Evolutionary conservation across 805 yeast genomes (phyloP).

Genomic region (Brettanomyces naardenensis): DNA sequence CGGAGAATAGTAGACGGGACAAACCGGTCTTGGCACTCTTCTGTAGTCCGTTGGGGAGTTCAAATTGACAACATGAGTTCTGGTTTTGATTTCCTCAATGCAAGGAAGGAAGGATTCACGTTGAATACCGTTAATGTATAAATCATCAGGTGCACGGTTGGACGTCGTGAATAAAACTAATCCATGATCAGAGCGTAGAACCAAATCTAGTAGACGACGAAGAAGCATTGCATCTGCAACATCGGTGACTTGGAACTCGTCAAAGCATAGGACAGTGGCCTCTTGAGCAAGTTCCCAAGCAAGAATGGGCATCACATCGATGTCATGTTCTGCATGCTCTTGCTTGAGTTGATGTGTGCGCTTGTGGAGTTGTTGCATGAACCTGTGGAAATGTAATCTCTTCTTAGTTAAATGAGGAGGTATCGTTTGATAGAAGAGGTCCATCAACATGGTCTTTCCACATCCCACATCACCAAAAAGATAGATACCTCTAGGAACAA

Average conservation of each 20-base stretch:
- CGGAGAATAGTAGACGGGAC: conserved; percentile 73
- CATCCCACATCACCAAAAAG: conserved; percentile 97
- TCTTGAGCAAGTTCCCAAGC: conserved; percentile 77
- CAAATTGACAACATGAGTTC: conserved; percentile 69
- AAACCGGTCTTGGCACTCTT: conserved; percentile 74
- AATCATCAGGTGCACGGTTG: conserved; percentile 89
- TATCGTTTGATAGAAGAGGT: conserved; percentile 77
- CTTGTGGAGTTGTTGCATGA: conserved; percentile 91
- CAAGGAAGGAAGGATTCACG: conserved; percentile 89
- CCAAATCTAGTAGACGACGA: conserved; percentile 59
- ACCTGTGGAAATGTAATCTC: conserved; percentile 91
- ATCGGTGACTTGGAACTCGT: conserved; percentile 96
- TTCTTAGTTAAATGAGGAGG: conserved; percentile 71
- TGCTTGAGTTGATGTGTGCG: conserved; percentile 68
- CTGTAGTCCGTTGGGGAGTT: conserved; percentile 94
- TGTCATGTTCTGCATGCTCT: conserved; percentile 59
- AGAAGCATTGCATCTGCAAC: conserved; percentile 98
- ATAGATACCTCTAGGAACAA: conserved; percentile 76
- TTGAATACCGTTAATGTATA: conserved; percentile 91
- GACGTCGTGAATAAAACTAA: conserved; percentile 88
- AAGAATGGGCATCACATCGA: conserved; percentile 75
- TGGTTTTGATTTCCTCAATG: conserved; percentile 65
- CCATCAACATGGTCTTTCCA: conserved; percentile 98
- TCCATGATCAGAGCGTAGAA: conserved; percentile 72
- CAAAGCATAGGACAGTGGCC: conserved; percentile 82